Evolutionary conservation across 306 rosid genomes (phyloP), one percentile per base, ranked within the genome.

Genomic region (Boehmeria nivea): DNA sequence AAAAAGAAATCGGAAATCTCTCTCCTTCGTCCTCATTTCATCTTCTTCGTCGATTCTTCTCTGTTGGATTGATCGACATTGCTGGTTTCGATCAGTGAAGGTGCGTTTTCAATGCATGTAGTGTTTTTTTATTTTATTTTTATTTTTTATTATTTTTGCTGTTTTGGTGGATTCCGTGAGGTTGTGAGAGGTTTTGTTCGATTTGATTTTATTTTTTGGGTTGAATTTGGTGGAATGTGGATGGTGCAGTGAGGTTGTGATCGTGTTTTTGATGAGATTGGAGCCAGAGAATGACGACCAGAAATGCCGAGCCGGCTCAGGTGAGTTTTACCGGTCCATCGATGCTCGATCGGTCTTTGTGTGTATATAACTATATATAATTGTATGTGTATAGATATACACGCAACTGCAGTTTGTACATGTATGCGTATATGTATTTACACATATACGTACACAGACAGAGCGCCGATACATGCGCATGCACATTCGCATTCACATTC

Each of bases 271-370:
- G 67, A 64, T 77, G 81, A 77, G 73, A 82, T 67, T 64, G 76
- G 70, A 72, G 71, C 79, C 80, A 71, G 78, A 72, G 78, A 70
- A 93, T 93, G 99, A 63, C 75, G 60, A 81, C 70, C 70, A 80
- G 80, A 60, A 84, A 16, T 66, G 70, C 81, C 0, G 94, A 88
- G 7, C 61, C 69, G 54, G 65, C 76, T 69, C 88, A 77, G 94
- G 99, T 82, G 44, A 55, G 34, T 38, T 21, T 27, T 17, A 14
- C 19, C 20, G 49, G 15, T 50, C 18, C 11, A 13, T 25, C n/a
- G 15, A 16, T 27, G 7, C 27, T 27, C 20, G 9, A 31, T n/a
- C 36, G 1, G 8, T 31, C n/a, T 51, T n/a, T n/a, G n/a, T n/a
- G n/a, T n/a, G n/a, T n/a, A n/a, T n/a, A n/a, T n/a, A n/a, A n/a